Evolutionary conservation across 1,284 basidiomycete species (phyloP), one percentile per base, ranked within the genome.

Genomic region (Cryptococcus sp.): DNA sequence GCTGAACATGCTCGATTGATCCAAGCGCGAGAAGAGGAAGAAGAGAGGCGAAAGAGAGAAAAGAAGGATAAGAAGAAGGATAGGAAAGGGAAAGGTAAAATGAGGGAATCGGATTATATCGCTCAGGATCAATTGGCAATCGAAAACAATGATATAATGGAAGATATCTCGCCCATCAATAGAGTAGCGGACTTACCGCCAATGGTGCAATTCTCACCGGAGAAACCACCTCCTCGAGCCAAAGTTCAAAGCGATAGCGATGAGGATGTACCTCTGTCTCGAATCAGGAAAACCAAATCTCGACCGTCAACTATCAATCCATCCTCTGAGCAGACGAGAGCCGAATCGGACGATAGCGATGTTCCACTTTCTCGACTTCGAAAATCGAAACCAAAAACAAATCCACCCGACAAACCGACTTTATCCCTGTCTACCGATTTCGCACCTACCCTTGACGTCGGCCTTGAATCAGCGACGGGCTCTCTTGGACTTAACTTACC

Each of bases 361-460:
- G 56, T 71, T 4, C 72, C 72, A 0, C 62, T 74, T 2, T 69
- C 66, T 1, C 54, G 46, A 44, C 37, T 69, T 31, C 48, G 45
- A n/a, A 43, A 43, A 42, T 22, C 50, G 16, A 40, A 24, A 4
- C 5, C 36, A 39, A 39, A 7, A 39, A 39, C 7, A 5, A 5
- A 7, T 39, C 36, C 14, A 7, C 36, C 36, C 16, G 36, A 39
- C 16, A 39, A 39, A 19, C 36, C 36, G 14, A 14, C 18, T 39
- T 14, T 39, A 4, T 7, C 36, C 16, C 36, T 39, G 7, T 16
- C 14, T 39, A 39, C 36, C 36, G 36, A 39, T 4, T 39, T 39
- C 18, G 36, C 14, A 7, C 36, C 36, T 7, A 19, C 36, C 36
- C 28, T 18, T 25, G n/a, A 21, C 37, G 7, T 19, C 4, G 36